Base-by-base conservation (phyloP, 495 filamentous ascomycete species). In the Aspergillus ostianus region DNA sequence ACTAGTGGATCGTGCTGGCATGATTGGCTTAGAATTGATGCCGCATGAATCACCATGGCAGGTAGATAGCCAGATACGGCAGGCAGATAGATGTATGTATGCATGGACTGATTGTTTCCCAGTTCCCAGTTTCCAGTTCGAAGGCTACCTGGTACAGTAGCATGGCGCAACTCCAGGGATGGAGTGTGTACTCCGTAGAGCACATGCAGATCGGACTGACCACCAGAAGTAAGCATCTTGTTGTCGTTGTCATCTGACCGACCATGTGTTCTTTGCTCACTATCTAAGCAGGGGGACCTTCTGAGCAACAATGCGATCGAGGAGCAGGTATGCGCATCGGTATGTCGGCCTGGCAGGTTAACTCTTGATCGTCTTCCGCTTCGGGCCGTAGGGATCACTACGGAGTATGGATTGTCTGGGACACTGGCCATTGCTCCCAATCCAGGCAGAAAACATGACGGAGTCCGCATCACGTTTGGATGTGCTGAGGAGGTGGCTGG, bases 281-380 rank as follows among this genome's bases (percentile, higher is more conserved):
- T 26, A 26, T 26, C 23, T 26, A 26, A 26, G 23, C 23, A 26
- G 23, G 23, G 23, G 23, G 32, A 41, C 21, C 29, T 17, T 41
- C 23, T 44, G 51, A 54, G 36, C 9, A 17, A 44, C 52, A 21
- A 54, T 54, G 52, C 32, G 52, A 54, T 32, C 52, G 32, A 54
- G 36, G 13, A 13, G 13, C 10, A 32, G 21, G 41, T 18, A 47
- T 18, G 46, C 46, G 46, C n/a, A 47, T 21, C 13, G 52, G 32
- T 18, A 54, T 46, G 36, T 54, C 52, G 52, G 52, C 12, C 15
- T 41, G 36, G 36, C 2, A 44, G 32, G 27, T 44, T 44, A 32
- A n/a, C n/a, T n/a, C 18, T 53, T 8, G n/a, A 8, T 45, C 20
- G 1, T 46, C 30, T 45, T 21, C 18, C 52, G 41, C 36, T 41